Base-by-base conservation (phyloP, 1,139 yeast species). In the Nakaseomyces sp. region DNA sequence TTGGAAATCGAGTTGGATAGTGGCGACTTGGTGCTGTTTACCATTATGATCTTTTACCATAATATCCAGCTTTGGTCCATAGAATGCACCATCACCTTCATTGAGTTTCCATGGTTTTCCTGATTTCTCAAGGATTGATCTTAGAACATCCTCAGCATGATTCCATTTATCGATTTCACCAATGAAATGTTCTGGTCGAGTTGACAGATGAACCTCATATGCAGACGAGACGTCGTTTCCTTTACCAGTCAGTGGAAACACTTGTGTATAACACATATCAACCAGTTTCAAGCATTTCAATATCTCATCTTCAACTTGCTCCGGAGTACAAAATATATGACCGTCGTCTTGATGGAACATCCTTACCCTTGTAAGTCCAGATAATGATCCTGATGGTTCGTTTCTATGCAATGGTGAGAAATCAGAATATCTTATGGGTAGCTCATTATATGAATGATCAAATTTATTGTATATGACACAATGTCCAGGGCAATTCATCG, bases 401-500 rank as follows among this genome's bases (percentile, higher is more conserved):
- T 93, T 93, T 65, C 99, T 76, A 65, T 93, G 99, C 45, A 93
- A 68, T 3, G 95, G 93, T 41, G 95, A 87, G 57, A 89, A 91
- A 65, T 93, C 99, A 10, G 95, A 86, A 57, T 77, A 78, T 56
- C 98, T 69, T 55, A 89, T 71, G 4, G 99, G 99, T 45, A 93
- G 68, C 56, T 93, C 97, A 50, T 87, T 77, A 61, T 87, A 87
- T 0, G 95, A 85, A 54, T 94, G 77, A 48, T 88, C 95, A 52
- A 84, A 79, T 51, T 80, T 76, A 49, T 82, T 77, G 69, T 81
- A 93, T 52, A 93, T 78, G 47, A 91, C 63, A 61, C 98, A 93
- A 63, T 93, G 99, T 1, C 97, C 97, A 0, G 99, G 98, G 63
- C 98, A 91, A 67, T 91, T 93, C 98, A 91, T 91, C 20, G 98